Evolutionary conservation across 495 filamentous ascomycete genomes (phyloP).

Genomic region (Penicillium bovifimosum): DNA sequence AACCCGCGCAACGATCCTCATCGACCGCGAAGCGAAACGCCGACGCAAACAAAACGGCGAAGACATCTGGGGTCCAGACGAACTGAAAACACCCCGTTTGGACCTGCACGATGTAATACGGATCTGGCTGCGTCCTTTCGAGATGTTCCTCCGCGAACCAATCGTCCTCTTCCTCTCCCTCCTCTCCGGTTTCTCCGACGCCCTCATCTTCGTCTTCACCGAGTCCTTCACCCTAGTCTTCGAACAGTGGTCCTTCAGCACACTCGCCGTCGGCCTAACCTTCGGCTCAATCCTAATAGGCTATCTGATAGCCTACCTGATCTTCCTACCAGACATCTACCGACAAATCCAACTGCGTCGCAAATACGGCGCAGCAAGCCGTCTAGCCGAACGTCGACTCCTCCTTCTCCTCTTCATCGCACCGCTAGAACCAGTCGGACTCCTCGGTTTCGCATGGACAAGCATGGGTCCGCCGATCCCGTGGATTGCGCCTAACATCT

Average conservation of each 20-base stretch:
- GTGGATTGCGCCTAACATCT: slow-evolving; percentile 58
- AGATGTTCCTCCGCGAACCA: slow-evolving; percentile 72
- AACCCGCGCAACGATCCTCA: slow-evolving; percentile 60
- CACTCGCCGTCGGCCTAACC: slow-evolving; percentile 51
- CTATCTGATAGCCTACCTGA: slow-evolving; percentile 57
- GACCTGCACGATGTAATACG: slow-evolving; percentile 48
- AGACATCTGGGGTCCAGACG: slow-evolving; percentile 59
- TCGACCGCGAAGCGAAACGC: slow-evolving; percentile 62
- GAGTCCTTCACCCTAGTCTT: slow-evolving; percentile 63
- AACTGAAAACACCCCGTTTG: slow-evolving; percentile 48
- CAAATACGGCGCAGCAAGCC: slow-evolving; percentile 44
- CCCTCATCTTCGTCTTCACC: slow-evolving; percentile 77
- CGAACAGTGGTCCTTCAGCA: slow-evolving; percentile 55
- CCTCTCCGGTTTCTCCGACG: slow-evolving; percentile 71
- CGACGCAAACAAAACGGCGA: slow-evolving; percentile 54
- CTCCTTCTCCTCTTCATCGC: slow-evolving; percentile 55
- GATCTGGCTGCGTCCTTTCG: slow-evolving; percentile 68
- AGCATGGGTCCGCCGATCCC: slow-evolving; percentile 54
- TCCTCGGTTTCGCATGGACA: slow-evolving; percentile 67
- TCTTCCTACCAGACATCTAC: slow-evolving; percentile 59
- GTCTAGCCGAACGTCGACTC: slow-evolving; percentile 54
- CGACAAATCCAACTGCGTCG: slow-evolving; percentile 44
- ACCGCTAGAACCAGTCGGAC: slow-evolving; percentile 59
- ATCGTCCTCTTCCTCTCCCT: slow-evolving; percentile 69
- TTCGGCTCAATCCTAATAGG: slow-evolving; percentile 62